Evolutionary conservation across 495 filamentous ascomycete genomes (phyloP).

Genomic region (Aspergillus cristatus): DNA sequence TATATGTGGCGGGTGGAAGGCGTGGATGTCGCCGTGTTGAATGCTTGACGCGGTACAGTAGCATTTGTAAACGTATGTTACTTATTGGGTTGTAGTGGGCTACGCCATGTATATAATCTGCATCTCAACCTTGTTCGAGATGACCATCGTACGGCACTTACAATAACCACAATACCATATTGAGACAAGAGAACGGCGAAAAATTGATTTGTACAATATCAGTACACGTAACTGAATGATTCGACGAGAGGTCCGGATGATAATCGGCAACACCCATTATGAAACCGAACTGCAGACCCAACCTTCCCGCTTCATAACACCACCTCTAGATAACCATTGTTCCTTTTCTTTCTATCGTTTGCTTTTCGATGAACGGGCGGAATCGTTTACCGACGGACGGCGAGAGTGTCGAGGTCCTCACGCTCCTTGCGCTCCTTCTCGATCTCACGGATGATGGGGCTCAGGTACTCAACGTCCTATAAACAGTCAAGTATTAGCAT

Average conservation of each 20-base stretch:
- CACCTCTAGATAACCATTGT: constrained; percentile 16
- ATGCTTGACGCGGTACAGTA: constrained; percentile 18
- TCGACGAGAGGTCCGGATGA: too few species aligned
- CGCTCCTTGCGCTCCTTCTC: constrained; percentile 75
- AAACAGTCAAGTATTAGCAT: constrained; percentile 12
- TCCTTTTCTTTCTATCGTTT: constrained; percentile 10
- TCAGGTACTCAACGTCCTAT: constrained; percentile 72
- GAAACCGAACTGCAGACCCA: constrained; percentile 9
- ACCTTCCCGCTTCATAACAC: constrained; percentile 18
- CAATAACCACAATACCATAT: too few species aligned
- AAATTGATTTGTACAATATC: constrained; percentile 45
- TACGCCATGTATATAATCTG: too few species aligned
- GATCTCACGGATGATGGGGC: constrained; percentile 73
- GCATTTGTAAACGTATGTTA: too few species aligned
- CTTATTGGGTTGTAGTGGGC: too few species aligned
- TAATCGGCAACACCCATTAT: too few species aligned
- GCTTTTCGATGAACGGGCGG: not conserved
- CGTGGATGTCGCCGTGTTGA: constrained; percentile 61
- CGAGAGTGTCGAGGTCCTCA: constrained; percentile 72
- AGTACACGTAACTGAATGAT: constrained; percentile 29
- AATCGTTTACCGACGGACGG: constrained; percentile 45
- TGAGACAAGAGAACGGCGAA: too few species aligned
- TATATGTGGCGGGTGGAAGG: constrained; percentile 86
- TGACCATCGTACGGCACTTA: too few species aligned
- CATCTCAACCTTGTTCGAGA: too few species aligned